Evolutionary conservation across 495 filamentous ascomycete genomes (phyloP), one percentile per base, ranked within the genome.

Genomic region (Annulohypoxylon maeteangense): DNA sequence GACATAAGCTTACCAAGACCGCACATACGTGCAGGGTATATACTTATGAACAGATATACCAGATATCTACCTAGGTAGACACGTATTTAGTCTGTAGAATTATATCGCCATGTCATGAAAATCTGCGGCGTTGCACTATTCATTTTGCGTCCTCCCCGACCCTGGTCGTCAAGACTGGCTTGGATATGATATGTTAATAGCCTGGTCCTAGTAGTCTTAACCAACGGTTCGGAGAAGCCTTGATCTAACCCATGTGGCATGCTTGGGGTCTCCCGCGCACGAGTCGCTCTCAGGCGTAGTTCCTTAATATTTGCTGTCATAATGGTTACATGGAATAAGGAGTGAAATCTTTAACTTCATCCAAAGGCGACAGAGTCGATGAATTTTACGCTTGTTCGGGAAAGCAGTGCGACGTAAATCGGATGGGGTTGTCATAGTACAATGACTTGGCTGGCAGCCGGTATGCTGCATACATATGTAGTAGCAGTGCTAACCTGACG

Each of bases 101-200:
- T 16, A 27, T 54, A 45, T 58, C 18, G 38, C 71, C 57, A 63
- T 74, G 66, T 70, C 58, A 38, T 40, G 8, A 55, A 32, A 48
- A 56, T 54, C 53, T 59, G 63, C 31, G 63, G 58, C 63, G 63
- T 74, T 62, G 62, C 56, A 70, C 54, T 74, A 18, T 67, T 70
- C 67, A 70, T 62, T 70, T 71, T 70, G 51, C 70, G 11, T 65
- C 40, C 65, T 61, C n/a, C 50, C 51, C 60, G 60, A 73, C 44
- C 56, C 56, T 32, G 8, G 58, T 65, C 50, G 58, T 65, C 50
- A 11, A 32, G 54, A 34, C 44, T 27, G 58, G 27, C 44, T 57
- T 40, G 22, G 65, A 65, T 65, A 68, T 44, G 61, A 54, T 58
- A 65, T 55, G 31, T 22, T 68, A 40, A n/a, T 25, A 64, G 11